Percentiles rank a stretch among this genome's conserved stretches.
Conservation (phyloP, 2,329 filamentous ascomycete genomes). For the Penicillium sp. region DNA sequence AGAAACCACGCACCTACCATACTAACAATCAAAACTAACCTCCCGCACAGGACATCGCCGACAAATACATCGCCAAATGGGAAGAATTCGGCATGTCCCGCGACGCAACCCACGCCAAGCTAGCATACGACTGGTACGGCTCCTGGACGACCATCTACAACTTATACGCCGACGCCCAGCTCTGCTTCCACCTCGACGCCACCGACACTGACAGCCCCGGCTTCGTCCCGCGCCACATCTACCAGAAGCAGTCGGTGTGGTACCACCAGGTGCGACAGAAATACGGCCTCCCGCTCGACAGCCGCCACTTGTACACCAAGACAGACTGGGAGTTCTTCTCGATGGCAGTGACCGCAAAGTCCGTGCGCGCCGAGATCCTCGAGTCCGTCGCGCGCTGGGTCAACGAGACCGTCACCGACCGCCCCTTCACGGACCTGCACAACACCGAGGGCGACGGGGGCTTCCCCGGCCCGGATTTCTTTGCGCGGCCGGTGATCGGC, state of each 20-base stretch:
- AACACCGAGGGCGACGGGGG: constrained; percentile 73
- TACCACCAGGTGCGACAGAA: constrained; percentile 74
- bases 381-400: constrained; percentile 74
- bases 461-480: constrained; percentile 72
- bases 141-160: constrained; percentile 86
- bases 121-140: constrained; percentile 76
- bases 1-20: neutral
- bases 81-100: constrained; percentile 66
- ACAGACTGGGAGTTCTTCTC: constrained; percentile 91
- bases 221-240: constrained; percentile 73
- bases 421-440: constrained; percentile 78
- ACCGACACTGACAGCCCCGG: constrained; percentile 42
- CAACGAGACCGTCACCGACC: constrained; percentile 75
- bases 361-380: constrained; percentile 68
- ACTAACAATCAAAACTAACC: constrained; percentile 6
- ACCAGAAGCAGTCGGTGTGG: constrained; percentile 76
- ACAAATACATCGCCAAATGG: constrained; percentile 71
- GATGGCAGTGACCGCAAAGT: constrained; percentile 69
- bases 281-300: constrained; percentile 80
- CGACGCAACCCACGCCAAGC: constrained; percentile 68
- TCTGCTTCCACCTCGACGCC: constrained; percentile 70
- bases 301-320: constrained; percentile 79
- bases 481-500: constrained; percentile 77
- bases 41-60: constrained; percentile 52
- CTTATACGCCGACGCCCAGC: constrained; percentile 72